phyloP scores from a whole-genome alignment of 768 basidiomycete genomes.

The Suillus luteus region DNA sequence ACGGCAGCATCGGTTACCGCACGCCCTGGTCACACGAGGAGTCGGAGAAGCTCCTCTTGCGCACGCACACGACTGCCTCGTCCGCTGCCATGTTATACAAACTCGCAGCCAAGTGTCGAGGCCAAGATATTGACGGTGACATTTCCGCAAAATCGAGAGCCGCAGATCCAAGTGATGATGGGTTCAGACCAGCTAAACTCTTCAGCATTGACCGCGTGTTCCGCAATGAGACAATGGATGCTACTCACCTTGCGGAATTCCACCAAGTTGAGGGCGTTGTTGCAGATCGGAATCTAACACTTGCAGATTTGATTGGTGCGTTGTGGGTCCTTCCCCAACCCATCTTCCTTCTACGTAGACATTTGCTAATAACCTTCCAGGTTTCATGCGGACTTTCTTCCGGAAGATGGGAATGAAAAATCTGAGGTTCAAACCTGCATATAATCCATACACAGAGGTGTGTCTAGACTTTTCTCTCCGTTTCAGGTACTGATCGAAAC shows the following conservation, averaged over 20 bases:
- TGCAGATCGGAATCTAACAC: conserved; percentile 87
- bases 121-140: conserved; percentile 43
- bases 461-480: conserved; percentile 8
- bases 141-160: conserved; percentile 20
- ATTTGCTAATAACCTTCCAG: conserved; percentile 38
- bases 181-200: conserved; percentile 88
- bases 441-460: conserved; percentile 97
- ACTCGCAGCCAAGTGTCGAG: conserved; percentile 82
- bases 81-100: conserved; percentile 94
- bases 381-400: conserved; percentile 99
- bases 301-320: conserved; percentile 93
- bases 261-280: conserved; percentile 99
- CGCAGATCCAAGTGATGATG: conserved; percentile 46
- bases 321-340: conserved; percentile 1
- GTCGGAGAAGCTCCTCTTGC: conserved; percentile 86
- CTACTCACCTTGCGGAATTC: conserved; percentile 98
- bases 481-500: conserved; percentile 4
- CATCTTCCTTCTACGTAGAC: neutral
- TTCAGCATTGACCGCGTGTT: conserved; percentile 99
- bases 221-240: conserved; percentile 98
- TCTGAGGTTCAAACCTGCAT: conserved; percentile 97
- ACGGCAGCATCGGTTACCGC: conserved; percentile 93
- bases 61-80: conserved; percentile 96
- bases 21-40: conserved; percentile 95
- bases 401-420: conserved; percentile 95